Base-by-base conservation (phyloP, 192 early-diverging fungal genomes). In the Borealophlyctis nickersoniae region DNA sequence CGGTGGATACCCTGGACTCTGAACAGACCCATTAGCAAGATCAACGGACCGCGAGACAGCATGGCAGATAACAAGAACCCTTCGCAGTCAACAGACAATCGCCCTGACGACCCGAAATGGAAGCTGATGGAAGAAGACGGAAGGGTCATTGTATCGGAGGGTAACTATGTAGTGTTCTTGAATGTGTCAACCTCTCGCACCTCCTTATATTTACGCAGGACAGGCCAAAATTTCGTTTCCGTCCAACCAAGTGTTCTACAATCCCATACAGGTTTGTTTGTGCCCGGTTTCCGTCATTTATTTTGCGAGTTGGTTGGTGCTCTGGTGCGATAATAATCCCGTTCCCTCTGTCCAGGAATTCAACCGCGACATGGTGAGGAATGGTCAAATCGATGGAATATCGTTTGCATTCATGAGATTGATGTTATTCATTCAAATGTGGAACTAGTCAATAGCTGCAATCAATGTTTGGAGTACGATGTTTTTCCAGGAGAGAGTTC, bases 221-320 rank as follows among this genome's bases (percentile, higher is more conserved):
- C 62, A 71, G 53, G 80, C 80, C 0, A 35, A 49, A 28, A 77
- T 82, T 48, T 30, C 66, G n/a, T 74, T 77, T 26, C 70, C 73
- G 22, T 52, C 63, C 4, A 69, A 79, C 53, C 88, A 91, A 56
- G 95, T 96, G n/a, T 99, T 99, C 70, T 99, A 99, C 81, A 99
- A 99, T 67, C 92, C 92, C 2, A 92, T 98, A 45, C 95, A 98
- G 77, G 82, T n/a, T n/a, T n/a, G n/a, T n/a, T n/a, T n/a, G n/a
- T n/a, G n/a, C n/a, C n/a, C n/a, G n/a, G n/a, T n/a, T n/a, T n/a
- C n/a, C n/a, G n/a, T 71, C 9, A 49, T 16, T 14, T 4, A 50
- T 13, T n/a, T 19, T 26, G 11, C 13, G 5, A 23, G 45, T 53
- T 64, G 23, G 48, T 57, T 51, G 48, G 45, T 35, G 49, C 52